Evolutionary conservation across 257 asterid genomes (phyloP), one percentile per base, ranked within the genome.

Genomic region (Galeopsis tetrahit): DNA sequence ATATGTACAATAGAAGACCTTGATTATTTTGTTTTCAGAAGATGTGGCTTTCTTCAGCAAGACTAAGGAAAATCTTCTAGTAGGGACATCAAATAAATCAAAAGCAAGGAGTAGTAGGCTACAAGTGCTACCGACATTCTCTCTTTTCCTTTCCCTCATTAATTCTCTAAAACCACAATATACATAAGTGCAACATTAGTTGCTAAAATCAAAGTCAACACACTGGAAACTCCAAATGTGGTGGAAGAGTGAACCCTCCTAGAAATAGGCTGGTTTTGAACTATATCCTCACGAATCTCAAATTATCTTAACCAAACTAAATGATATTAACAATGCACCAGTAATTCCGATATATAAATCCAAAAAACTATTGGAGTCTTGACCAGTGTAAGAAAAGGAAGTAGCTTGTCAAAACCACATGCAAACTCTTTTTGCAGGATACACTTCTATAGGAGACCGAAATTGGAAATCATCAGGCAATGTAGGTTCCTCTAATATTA

Each of bases 141-240:
- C 35, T 34, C 68, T n/a, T 75, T 52, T 67, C 72, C 57, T 62
- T 68, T 42, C 69, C 56, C 76, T 63, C 44, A 66, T 56, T 71
- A 71, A 6, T 35, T 75, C 63, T 56, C 48, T 55, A 15, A 32
- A 42, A 70, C 36, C 39, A 15, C 63, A 68, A 75, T 9, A 52
- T 10, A 56, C 56, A 55, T 32, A 36, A 39, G 49, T 67, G 36
- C 59, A 52, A 8, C 60, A 43, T 21, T 31, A 61, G 39, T 57
- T 36, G 42, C 76, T 67, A 35, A 17, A 67, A 52, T 63, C 66
- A 63, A 62, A 58, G 44, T 65, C 33, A 69, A 55, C 44, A 69
- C 56, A 28, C 52, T 21, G 57, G 46, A 33, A 56, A 49, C 13
- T 49, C 60, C 73, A 34, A 65, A 51, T 38, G n/a, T 28, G 67